These are phyloP conservation scores for Edaphochlamys debaryana DNA, from an alignment of 139 green algal species.

Conservation along the genomic window DNA sequence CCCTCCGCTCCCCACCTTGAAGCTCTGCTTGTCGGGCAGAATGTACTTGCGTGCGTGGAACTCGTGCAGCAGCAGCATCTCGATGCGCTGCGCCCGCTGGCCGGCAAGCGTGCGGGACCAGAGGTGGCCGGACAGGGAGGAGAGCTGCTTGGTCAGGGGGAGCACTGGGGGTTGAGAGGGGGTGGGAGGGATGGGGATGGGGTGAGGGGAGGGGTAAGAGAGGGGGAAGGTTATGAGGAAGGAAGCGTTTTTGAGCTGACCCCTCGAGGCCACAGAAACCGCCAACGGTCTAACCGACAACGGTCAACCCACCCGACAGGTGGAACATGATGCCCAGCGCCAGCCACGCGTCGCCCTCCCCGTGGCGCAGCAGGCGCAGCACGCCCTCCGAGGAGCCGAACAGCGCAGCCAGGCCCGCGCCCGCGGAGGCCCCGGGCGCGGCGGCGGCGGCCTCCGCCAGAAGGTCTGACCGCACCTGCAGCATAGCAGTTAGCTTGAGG, in stretches of 20 bases:
- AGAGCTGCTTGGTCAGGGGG: conserved; percentile 80
- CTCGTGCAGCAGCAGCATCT: conserved; percentile 99
- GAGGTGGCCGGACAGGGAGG: conserved; percentile 82
- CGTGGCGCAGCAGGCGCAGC: conserved; percentile 77
- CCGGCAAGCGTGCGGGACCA: conserved; percentile 89
- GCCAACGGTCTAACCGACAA: no score
- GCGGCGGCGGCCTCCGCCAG: conserved; percentile 42
- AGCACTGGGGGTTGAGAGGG: conserved; percentile 46
- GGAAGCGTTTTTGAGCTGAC: no score
- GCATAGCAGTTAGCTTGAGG: no score
- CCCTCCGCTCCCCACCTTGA: conserved; percentile 32
- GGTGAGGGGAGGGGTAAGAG: not conserved
- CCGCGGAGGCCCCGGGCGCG: not conserved
- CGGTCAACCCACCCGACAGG: conserved; percentile 74
- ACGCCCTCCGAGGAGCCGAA: conserved; percentile 54
- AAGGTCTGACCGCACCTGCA: no score
- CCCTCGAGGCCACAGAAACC: no score
- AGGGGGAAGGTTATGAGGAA: not conserved
- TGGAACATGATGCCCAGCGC: conserved; percentile 85
- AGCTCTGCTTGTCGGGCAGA: conserved; percentile 89
- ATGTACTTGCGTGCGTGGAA: conserved; percentile 98
- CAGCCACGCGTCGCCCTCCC: conserved; percentile 94
- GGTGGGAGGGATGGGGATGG: not conserved
- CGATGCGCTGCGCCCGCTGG: conserved; percentile 94
- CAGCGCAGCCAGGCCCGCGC: not conserved